Evolutionary conservation across 2,329 filamentous ascomycete genomes (phyloP).

Genomic region (Ascocoryne sarcoides): DNA sequence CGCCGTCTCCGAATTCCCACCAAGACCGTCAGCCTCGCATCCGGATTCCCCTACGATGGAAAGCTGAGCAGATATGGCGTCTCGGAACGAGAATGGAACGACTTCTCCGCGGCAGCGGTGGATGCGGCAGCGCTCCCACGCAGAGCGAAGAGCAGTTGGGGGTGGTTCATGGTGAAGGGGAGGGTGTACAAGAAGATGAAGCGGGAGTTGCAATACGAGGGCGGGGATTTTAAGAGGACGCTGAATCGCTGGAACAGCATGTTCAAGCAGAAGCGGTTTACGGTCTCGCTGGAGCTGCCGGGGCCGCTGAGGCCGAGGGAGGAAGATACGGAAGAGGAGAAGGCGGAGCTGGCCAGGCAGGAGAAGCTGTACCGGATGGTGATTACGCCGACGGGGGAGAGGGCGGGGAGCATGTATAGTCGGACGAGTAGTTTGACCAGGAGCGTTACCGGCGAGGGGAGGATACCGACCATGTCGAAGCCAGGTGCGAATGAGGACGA

Average conservation of each 20-base stretch:
- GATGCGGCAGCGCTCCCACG: slow-evolving; percentile 13
- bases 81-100: slow-evolving; percentile 16
- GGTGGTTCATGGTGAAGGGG: slow-evolving; percentile 15
- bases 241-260: slow-evolving; percentile 17
- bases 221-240: slow-evolving; percentile 13
- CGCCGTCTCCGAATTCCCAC: slow-evolving; percentile 19
- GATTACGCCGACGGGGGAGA: slow-evolving; percentile 19
- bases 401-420: slow-evolving; percentile 15
- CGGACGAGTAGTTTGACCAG: slow-evolving; percentile 19
- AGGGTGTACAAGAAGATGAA: slow-evolving; percentile 17
- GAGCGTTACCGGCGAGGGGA: slow-evolving; percentile 14
- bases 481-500: neutral
- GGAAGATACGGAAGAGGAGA: slow-evolving; percentile 14
- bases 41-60: slow-evolving; percentile 19
- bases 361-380: slow-evolving; percentile 19
- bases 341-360: slow-evolving; percentile 10
- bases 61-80: slow-evolving; percentile 20
- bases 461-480: neutral
- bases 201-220: slow-evolving; percentile 19
- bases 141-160: slow-evolving; percentile 2
- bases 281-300: slow-evolving; percentile 17
- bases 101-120: slow-evolving; percentile 17
- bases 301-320: slow-evolving; percentile 12
- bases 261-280: slow-evolving; percentile 18
- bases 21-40: slow-evolving; percentile 13